A percentile compares a stretch with the other conserved stretches of the same genome.
These are phyloP conservation scores for Neurospora terricola DNA, from an alignment of 495 filamentous ascomycete genomes.

Conservation along the genomic window DNA sequence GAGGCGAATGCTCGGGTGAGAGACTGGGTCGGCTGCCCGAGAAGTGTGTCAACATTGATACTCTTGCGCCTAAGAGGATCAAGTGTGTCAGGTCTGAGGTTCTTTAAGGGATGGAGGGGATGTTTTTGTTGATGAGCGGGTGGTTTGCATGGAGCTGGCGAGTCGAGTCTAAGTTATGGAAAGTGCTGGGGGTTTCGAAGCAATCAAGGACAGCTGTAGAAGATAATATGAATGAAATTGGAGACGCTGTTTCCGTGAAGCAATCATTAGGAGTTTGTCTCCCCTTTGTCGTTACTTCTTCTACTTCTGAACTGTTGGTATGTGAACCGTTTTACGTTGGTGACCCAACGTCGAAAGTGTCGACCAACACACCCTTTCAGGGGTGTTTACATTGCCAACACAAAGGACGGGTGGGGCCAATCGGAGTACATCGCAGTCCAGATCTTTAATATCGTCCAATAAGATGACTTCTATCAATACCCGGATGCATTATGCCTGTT, in stretches of 20 bases:
- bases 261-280: background rate
- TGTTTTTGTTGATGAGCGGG: background rate
- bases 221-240: too few species aligned
- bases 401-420: background rate
- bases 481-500: background rate
- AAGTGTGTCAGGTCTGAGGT: background rate
- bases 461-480: background rate
- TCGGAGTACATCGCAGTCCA: background rate
- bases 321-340: background rate
- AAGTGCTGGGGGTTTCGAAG: too few species aligned
- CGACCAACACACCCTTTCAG: background rate
- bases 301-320: background rate
- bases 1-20: background rate
- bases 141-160: too few species aligned
- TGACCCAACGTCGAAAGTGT: background rate
- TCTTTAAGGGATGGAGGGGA: background rate
- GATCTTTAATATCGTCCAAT: background rate
- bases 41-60: background rate
- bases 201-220: too few species aligned
- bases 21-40: background rate
- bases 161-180: too few species aligned
- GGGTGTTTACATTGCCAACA: background rate
- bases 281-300: background rate
- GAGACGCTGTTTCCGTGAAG: too few species aligned
- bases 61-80: background rate